Base-by-base conservation (phyloP, 768 basidiomycete species). In the Calvatia gigantea region DNA sequence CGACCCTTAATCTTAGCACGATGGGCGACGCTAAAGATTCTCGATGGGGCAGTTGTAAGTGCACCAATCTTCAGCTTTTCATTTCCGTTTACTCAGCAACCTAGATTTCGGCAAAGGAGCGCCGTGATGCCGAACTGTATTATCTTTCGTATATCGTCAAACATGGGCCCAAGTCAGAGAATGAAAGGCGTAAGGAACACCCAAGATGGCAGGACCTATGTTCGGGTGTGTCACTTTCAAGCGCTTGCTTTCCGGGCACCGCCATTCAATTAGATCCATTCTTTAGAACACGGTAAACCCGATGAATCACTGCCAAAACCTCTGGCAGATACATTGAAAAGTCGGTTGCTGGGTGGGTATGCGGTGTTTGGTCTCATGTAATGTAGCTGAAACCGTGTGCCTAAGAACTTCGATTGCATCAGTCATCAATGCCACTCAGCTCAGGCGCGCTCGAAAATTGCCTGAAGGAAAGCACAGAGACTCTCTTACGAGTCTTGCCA, bases 91-190 rank as follows among this genome's bases (percentile, higher is more conserved):
- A 17, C 41, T 53, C 21, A 56, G 15, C 25, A 43, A 38, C 52
- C 51, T 58, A 94, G 90, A 81, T 94, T 42, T 80, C 86, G 7
- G 60, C 66, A 7, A 83, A 78, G 60, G 90, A 94, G 66, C 79
- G 93, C 37, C 73, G 70, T n/a, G 93, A 95, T 63, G 82, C 84
- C 46, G 93, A 96, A 69, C 66, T 91, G 23, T 89, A 89, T 65
- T 96, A 94, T 70, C 75, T 94, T 46, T 87, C 89, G 9, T 74
- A 77, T 58, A 72, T 91, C 58, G 74, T 75, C 50, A 79, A 76
- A 43, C 67, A 79, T 37, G 76, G 74, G 27, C 70, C 73, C 37
- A 51, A 59, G 35, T 72, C 78, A 33, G 72, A 79, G 17, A 77
- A 76, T 39, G 72, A 71, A 37, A 76, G 77, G 48, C 57, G 64